These are phyloP conservation scores for Pachysolen tannophilus DNA, from an alignment of 805 yeast genomes.

Conservation along the genomic window DNA sequence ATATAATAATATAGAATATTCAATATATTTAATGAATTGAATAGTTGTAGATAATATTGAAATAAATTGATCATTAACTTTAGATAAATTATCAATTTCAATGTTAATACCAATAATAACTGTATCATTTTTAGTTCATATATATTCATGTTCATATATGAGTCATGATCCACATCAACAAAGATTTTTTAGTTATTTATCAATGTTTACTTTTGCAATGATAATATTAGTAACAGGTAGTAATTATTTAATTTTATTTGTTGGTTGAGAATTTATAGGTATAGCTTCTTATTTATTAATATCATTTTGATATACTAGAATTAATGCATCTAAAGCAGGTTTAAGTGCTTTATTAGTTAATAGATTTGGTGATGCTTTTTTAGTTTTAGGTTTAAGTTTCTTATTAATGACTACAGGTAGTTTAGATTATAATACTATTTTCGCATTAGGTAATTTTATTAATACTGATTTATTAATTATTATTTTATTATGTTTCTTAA, in stretches of 20 bases:
- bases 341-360: slow-evolving; percentile 16
- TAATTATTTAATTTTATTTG: slow-evolving; percentile 14
- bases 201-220: slow-evolving; percentile 13
- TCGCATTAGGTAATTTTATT: slow-evolving; percentile 8
- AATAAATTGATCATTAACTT: slow-evolving; percentile 8
- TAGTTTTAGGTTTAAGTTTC: slow-evolving; percentile 12
- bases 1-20: slow-evolving; percentile 2
- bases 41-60: slow-evolving; percentile 3
- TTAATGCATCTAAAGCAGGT: slow-evolving; percentile 12
- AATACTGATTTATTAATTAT: slow-evolving; percentile 10
- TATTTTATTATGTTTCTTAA: slow-evolving; percentile 11
- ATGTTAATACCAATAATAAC: slow-evolving; percentile 15
- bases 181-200: slow-evolving; percentile 14
- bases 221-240: slow-evolving; percentile 12
- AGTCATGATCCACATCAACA: slow-evolving; percentile 14
- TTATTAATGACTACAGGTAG: slow-evolving; percentile 12
- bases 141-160: slow-evolving; percentile 12
- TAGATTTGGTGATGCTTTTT: slow-evolving; percentile 18
- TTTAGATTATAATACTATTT: slow-evolving; percentile 13
- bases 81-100: slow-evolving; percentile 14
- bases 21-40: background rate
- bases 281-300: slow-evolving; percentile 18
- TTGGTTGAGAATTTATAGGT: slow-evolving; percentile 17
- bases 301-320: slow-evolving; percentile 12
- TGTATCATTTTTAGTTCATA: slow-evolving; percentile 14